Evolutionary conservation across 2,329 filamentous ascomycete species (phyloP).

Genomic region (Epichloe uncinata): DNA sequence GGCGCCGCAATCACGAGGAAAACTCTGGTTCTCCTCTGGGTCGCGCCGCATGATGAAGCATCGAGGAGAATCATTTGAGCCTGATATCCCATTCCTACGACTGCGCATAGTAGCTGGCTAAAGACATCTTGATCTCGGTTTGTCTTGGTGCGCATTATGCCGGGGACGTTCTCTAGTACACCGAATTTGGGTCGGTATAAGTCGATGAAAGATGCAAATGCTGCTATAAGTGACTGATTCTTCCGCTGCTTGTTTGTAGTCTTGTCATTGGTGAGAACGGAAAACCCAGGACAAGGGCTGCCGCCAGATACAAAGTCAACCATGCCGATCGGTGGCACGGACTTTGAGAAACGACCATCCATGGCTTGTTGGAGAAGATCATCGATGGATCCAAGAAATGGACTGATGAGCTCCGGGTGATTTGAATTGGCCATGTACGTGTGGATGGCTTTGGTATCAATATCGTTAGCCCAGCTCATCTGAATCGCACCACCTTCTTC

Average conservation of each 20-base stretch:
- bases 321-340: slow-evolving; percentile 45
- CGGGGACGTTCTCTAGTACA: slow-evolving; percentile 62
- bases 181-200: slow-evolving; percentile 63
- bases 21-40: slow-evolving; percentile 52
- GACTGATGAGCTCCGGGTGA: slow-evolving; percentile 25
- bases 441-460: slow-evolving; percentile 48
- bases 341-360: slow-evolving; percentile 28
- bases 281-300: slow-evolving; percentile 69
- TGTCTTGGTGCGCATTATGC: slow-evolving; percentile 40
- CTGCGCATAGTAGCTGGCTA: slow-evolving; percentile 56
- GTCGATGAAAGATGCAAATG: slow-evolving; percentile 62
- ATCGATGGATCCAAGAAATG: slow-evolving; percentile 62
- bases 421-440: slow-evolving; percentile 58
- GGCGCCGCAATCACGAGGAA: slow-evolving; percentile 63
- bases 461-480: slow-evolving; percentile 57
- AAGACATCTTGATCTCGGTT: slow-evolving; percentile 49
- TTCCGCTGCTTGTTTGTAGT: slow-evolving; percentile 41
- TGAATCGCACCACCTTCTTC: slow-evolving; percentile 56
- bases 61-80: slow-evolving; percentile 54
- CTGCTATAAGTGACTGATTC: slow-evolving; percentile 66
- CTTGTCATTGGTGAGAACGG: slow-evolving; percentile 44
- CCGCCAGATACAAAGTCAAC: slow-evolving; percentile 60
- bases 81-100: slow-evolving; percentile 71
- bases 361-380: slow-evolving; percentile 47
- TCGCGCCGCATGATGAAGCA: slow-evolving; percentile 53